phyloP scores from a whole-genome alignment of 345 rosid genomes.

The Lepidium didymum region DNA sequence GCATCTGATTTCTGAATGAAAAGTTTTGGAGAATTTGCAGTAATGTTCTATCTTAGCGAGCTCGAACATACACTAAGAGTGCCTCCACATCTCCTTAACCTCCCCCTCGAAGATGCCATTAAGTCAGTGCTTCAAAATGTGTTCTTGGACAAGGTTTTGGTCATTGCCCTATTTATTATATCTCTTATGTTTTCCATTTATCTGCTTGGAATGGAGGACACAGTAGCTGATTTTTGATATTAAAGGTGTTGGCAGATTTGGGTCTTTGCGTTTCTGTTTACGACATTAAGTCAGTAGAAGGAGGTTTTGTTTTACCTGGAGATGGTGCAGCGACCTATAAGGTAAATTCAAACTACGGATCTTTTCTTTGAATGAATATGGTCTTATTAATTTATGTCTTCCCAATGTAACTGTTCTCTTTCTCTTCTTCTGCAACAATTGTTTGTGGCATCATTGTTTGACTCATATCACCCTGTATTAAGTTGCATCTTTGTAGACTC shows the following conservation, averaged over 20 bases:
- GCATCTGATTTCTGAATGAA: not conserved
- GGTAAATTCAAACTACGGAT: constrained; percentile 29
- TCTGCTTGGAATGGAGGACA: not conserved
- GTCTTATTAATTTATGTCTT: not conserved
- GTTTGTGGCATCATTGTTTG: not conserved
- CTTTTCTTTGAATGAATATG: not conserved
- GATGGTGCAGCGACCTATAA: constrained; percentile 84
- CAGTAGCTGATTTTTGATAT: constrained; percentile 4
- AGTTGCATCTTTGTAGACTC: not conserved
- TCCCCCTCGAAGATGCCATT: constrained; percentile 59
- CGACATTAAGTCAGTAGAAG: constrained; percentile 49
- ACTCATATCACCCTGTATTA: not conserved
- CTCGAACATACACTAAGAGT: constrained; percentile 68
- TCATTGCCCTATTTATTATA: not conserved
- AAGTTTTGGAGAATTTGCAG: not conserved
- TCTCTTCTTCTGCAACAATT: not conserved
- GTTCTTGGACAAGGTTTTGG: constrained; percentile 73
- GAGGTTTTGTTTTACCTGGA: constrained; percentile 72
- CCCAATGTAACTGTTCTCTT: not conserved
- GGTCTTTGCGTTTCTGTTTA: constrained; percentile 77
- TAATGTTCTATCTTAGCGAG: constrained; percentile 73
- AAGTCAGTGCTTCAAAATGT: constrained; percentile 49
- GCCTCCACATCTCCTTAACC: constrained; percentile 67
- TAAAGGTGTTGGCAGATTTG: constrained; percentile 63
- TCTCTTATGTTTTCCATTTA: not conserved